Percentiles rank a stretch among this genome's conserved stretches.
These are phyloP conservation scores for Penicillium griseofulvum DNA, from an alignment of 2,329 filamentous ascomycete genomes.

Conservation along the genomic window DNA sequence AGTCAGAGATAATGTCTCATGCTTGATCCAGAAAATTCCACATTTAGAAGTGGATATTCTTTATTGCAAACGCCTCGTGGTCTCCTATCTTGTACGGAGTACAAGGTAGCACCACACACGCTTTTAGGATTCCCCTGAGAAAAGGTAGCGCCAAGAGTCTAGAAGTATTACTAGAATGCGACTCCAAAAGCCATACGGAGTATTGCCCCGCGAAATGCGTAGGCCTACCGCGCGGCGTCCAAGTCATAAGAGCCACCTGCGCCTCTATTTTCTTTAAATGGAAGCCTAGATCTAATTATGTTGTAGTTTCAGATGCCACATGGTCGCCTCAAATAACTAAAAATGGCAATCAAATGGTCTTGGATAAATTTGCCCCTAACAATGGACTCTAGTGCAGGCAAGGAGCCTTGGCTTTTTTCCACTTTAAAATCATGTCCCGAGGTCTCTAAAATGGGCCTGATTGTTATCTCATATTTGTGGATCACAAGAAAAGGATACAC, in stretches of 20 bases:
- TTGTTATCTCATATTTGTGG: background rate
- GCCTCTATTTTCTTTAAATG: background rate
- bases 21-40: background rate
- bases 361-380: background rate
- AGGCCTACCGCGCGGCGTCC: background rate
- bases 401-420: background rate
- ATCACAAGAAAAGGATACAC: background rate
- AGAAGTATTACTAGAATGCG: background rate
- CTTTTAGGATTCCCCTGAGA: background rate
- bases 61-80: background rate
- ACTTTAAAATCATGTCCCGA: background rate
- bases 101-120: background rate
- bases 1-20: background rate
- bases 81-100: background rate
- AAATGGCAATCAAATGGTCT: background rate
- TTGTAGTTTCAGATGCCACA: background rate
- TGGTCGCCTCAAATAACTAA: background rate
- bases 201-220: background rate
- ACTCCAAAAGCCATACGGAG: background rate
- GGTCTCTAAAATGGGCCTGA: background rate
- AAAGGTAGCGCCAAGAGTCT: background rate
- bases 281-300: background rate
- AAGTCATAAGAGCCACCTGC: background rate
- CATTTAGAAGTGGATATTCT: background rate
- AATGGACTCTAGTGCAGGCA: conserved; percentile 1